phyloP scores from a whole-genome alignment of 345 rosid species.

The Chamaenerion angustifolium region DNA sequence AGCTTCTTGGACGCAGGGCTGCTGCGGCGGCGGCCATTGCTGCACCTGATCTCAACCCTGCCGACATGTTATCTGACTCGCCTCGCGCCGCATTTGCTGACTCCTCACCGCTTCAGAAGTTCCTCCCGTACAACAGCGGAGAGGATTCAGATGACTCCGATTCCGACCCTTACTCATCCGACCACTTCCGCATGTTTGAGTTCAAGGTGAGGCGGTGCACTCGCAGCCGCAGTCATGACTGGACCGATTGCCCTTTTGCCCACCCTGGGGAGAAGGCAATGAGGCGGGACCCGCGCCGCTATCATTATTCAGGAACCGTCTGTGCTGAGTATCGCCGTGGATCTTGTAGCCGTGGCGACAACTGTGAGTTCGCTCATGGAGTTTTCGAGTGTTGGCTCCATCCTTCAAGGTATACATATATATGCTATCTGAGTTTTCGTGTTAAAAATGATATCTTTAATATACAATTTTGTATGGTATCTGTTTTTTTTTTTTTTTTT shows the following conservation, averaged over 20 bases:
- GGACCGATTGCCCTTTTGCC: conserved; percentile 94
- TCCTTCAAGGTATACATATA: conserved; percentile 23
- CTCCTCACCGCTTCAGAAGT: conserved; percentile 12
- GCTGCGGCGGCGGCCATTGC: background rate
- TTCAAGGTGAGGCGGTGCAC: conserved; percentile 87
- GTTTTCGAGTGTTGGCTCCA: conserved; percentile 81
- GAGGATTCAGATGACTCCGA: conserved; percentile 22
- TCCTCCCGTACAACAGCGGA: conserved; percentile 26
- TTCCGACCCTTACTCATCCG: conserved; percentile 52
- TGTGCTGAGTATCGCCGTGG: conserved; percentile 65
- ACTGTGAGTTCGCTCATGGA: conserved; percentile 55
- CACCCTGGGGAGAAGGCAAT: conserved; percentile 86
- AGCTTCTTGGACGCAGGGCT: conserved; percentile 18
- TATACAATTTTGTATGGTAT: no score
- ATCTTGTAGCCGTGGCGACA: conserved; percentile 50
- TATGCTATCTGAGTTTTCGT: background rate
- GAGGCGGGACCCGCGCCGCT: conserved; percentile 66
- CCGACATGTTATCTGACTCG: conserved; percentile 9
- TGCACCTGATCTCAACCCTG: conserved; percentile 3
- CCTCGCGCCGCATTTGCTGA: background rate
- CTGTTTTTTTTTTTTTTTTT: no score
- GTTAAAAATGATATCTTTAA: no score
- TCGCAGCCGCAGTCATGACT: conserved; percentile 86
- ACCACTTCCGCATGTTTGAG: conserved; percentile 83
- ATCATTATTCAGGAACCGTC: conserved; percentile 46